Evolutionary conservation across 305 asterid genomes (phyloP).

Genomic region (Rubia tinctorum): DNA sequence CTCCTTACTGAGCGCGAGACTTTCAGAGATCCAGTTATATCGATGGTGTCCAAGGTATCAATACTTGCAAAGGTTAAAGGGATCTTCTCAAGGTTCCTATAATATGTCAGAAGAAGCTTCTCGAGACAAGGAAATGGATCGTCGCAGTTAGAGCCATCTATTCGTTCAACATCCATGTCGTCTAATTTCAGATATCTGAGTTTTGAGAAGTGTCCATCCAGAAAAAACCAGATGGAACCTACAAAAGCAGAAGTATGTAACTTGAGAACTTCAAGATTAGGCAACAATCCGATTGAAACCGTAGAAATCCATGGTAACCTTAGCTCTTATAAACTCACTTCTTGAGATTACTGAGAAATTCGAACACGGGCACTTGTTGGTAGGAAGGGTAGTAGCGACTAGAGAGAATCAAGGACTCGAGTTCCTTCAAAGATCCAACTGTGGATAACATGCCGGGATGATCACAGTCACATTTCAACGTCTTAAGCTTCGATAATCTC

Average conservation of each 20-base stretch:
- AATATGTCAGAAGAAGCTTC: background rate
- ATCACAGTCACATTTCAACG: background rate
- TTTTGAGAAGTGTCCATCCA: background rate
- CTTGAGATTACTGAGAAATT: background rate
- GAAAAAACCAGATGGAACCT: background rate
- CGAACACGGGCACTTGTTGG: background rate
- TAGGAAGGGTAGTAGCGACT: background rate
- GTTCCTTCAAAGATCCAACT: background rate
- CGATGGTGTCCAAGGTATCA: background rate
- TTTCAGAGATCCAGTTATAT: background rate
- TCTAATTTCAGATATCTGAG: background rate
- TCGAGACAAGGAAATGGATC: background rate
- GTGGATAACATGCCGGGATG: background rate
- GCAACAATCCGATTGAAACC: background rate
- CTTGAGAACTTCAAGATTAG: background rate
- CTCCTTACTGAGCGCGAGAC: background rate
- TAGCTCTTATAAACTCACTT: background rate
- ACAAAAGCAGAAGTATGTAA: background rate
- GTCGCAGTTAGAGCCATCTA: background rate
- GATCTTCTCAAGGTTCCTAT: background rate
- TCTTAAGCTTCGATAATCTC: background rate
- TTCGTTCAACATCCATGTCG: background rate
- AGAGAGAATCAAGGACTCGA: background rate
- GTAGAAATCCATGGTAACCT: background rate
- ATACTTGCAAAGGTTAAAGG: background rate